phyloP scores from a whole-genome alignment of 1,284 basidiomycete species.

The Hypsizygus ulmarius region DNA sequence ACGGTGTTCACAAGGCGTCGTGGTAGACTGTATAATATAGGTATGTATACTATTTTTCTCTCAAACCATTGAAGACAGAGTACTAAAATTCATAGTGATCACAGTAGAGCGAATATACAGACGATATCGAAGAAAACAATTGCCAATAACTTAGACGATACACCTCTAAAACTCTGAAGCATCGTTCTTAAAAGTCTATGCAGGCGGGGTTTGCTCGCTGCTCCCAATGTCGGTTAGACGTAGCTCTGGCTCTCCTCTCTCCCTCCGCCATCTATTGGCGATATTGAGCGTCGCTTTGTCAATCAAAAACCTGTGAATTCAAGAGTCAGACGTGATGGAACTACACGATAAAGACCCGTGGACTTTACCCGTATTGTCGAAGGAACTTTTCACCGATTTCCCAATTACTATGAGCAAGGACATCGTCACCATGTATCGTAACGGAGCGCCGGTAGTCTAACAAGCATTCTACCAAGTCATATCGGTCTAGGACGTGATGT shows the following conservation, averaged over 20 bases:
- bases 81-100: background rate
- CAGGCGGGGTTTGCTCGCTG: constrained; percentile 37
- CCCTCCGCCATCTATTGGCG: constrained; percentile 74
- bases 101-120: constrained; percentile 5
- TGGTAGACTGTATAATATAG: constrained; percentile 55
- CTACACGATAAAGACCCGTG: background rate
- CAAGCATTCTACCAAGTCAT: constrained; percentile 74
- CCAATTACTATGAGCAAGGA: constrained; percentile 85
- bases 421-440: constrained; percentile 84
- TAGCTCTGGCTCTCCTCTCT: constrained; percentile 69
- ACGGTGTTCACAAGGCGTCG: constrained; percentile 86
- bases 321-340: constrained; percentile 1
- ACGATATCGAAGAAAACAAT: constrained; percentile 3
- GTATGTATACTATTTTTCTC: no score
- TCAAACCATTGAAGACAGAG: no score
- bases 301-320: constrained; percentile 61
- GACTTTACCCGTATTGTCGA: constrained; percentile 70
- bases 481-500: constrained; percentile 55
- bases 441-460: constrained; percentile 66
- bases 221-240: constrained; percentile 52
- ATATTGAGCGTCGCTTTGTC: constrained; percentile 62
- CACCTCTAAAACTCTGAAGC: no score
- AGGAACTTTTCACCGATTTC: constrained; percentile 84
- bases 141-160: background rate
- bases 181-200: constrained; percentile 10